Percentiles rank a stretch among this genome's conserved stretches.
Conservation (phyloP, 768 basidiomycete species). For the Coprinopsis strossmayeri region DNA sequence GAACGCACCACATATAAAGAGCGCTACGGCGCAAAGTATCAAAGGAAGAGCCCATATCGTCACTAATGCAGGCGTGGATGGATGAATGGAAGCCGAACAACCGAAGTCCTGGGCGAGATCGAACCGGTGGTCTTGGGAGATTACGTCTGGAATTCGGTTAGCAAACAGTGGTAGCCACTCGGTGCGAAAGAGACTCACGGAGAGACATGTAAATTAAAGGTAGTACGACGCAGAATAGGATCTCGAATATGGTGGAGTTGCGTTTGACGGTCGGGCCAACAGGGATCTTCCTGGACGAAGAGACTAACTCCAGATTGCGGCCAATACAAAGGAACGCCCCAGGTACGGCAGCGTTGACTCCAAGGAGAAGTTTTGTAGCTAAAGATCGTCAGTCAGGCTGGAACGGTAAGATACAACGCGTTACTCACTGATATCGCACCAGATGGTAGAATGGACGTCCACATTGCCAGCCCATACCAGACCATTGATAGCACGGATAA, state of each 20-base stretch:
- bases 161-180: background rate
- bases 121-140: conserved; percentile 59
- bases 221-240: conserved; percentile 42
- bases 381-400: no score
- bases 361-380: conserved; percentile 55
- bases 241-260: conserved; percentile 38
- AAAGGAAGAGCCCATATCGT: conserved; percentile 43
- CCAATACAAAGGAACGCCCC: conserved; percentile 54
- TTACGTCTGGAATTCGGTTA: conserved; percentile 32
- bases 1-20: conserved; percentile 37
- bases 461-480: conserved; percentile 50
- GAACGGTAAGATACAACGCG: background rate
- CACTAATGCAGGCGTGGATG: conserved; percentile 33
- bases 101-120: conserved; percentile 53
- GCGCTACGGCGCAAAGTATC: conserved; percentile 31
- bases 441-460: conserved; percentile 32
- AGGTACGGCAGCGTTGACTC: conserved; percentile 47
- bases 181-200: conserved; percentile 33
- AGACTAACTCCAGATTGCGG: conserved; percentile 44
- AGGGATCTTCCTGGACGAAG: conserved; percentile 35
- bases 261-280: conserved; percentile 27
- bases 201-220: conserved; percentile 54
- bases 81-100: conserved; percentile 42
- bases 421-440: conserved; percentile 49
- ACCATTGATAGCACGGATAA: conserved; percentile 45